Evolutionary conservation across 2,329 filamentous ascomycete species (phyloP).

Genomic region (Sporothrix luriei): DNA sequence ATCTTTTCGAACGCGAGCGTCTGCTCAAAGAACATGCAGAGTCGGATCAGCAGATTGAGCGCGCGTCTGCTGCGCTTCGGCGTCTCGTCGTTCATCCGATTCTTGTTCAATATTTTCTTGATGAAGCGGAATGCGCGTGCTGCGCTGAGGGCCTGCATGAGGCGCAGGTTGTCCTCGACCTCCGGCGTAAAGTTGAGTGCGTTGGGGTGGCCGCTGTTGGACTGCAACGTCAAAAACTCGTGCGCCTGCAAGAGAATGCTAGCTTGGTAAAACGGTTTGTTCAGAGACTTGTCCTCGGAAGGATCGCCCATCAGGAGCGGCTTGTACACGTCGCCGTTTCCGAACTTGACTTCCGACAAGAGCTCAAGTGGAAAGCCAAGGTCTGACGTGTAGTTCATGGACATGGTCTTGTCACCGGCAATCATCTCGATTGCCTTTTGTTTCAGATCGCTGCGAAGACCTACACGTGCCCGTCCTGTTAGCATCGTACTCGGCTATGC

Average conservation of each 20-base stretch:
- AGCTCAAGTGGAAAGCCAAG: background rate
- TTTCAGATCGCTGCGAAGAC: constrained; percentile 13
- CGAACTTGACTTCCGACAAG: constrained; percentile 22
- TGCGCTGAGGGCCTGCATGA: constrained; percentile 20
- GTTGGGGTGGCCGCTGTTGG: background rate
- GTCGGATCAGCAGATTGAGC: constrained; percentile 11
- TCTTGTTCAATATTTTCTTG: constrained; percentile 29
- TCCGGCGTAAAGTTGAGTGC: background rate
- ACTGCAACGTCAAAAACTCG: background rate
- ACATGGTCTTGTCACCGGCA: background rate
- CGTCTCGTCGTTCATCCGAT: constrained; percentile 1
- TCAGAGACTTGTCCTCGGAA: background rate
- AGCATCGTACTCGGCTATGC: background rate
- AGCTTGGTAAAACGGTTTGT: constrained; percentile 24
- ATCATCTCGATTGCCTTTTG: background rate
- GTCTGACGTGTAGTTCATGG: background rate
- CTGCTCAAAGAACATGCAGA: constrained; percentile 29
- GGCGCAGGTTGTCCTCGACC: constrained; percentile 6
- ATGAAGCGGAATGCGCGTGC: constrained; percentile 9
- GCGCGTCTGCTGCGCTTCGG: background rate
- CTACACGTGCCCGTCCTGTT: background rate
- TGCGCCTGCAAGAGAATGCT: constrained; percentile 27
- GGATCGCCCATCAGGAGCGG: background rate
- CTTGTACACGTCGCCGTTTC: background rate
- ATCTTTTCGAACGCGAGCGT: constrained; percentile 19